Percentiles rank a stretch among this genome's conserved stretches.
phyloP scores from a whole-genome alignment of 768 basidiomycete genomes.

The Collybia mongolica region DNA sequence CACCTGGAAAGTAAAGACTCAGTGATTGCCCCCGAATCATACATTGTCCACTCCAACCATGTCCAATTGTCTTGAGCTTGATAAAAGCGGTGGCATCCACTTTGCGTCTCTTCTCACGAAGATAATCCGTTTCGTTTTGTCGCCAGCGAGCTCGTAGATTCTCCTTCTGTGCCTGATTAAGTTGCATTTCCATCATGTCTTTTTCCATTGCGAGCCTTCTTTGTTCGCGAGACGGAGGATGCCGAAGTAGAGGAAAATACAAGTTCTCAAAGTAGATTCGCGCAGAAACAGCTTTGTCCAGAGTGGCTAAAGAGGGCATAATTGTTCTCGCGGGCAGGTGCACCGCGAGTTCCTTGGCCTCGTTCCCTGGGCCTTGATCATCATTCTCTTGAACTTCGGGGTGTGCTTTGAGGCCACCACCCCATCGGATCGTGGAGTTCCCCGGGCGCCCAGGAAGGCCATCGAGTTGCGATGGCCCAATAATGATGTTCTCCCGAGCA shows the following conservation, averaged over 20 bases:
- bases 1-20: conserved; percentile 50
- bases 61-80: conserved; percentile 92
- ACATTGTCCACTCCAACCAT: conserved; percentile 51
- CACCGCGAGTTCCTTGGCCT: conserved; percentile 25
- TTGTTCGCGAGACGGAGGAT: conserved; percentile 83
- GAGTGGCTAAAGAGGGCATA: conserved; percentile 83
- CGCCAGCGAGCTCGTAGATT: conserved; percentile 72
- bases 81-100: conserved; percentile 84
- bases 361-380: conserved; percentile 34
- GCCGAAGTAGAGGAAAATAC: conserved; percentile 83
- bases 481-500: conserved; percentile 64
- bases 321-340: conserved; percentile 56
- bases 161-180: conserved; percentile 71
- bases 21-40: conserved; percentile 9
- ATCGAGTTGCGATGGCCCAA: conserved; percentile 42
- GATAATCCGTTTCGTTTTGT: conserved; percentile 86
- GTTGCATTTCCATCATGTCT: conserved; percentile 75
- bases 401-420: conserved; percentile 59
- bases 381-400: conserved; percentile 65
- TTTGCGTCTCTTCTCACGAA: conserved; percentile 80
- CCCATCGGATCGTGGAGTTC: conserved; percentile 62
- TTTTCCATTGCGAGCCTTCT: conserved; percentile 83
- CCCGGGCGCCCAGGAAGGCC: conserved; percentile 55
- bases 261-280: conserved; percentile 94
- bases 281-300: conserved; percentile 91